Evolutionary conservation across 2,329 filamentous ascomycete species (phyloP).

Genomic region (Zarea fungicola): DNA sequence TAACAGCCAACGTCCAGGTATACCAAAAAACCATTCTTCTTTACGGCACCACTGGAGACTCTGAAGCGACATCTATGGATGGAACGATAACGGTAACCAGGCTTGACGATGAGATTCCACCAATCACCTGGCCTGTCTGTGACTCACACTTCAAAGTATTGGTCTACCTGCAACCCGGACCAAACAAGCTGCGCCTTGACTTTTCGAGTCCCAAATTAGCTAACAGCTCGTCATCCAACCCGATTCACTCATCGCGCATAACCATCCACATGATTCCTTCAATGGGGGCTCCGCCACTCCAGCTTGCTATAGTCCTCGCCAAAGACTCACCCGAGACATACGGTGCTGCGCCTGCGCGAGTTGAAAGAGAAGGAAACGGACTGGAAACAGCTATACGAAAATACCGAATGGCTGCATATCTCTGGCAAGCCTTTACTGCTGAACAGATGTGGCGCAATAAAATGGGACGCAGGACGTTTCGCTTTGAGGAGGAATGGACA

Average conservation of each 20-base stretch:
- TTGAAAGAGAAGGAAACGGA: conserved; percentile 74
- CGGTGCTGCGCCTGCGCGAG: conserved; percentile 71
- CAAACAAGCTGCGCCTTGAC: conserved; percentile 83
- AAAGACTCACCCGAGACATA: conserved; percentile 84
- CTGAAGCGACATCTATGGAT: conserved; percentile 62
- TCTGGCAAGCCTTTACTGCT: conserved; percentile 95
- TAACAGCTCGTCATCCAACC: conserved; percentile 60
- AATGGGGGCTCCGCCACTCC: conserved; percentile 72
- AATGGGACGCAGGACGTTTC: conserved; percentile 77
- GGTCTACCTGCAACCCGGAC: conserved; percentile 83
- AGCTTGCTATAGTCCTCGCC: conserved; percentile 80
- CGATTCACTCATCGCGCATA: conserved; percentile 72
- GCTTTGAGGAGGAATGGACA: conserved; percentile 94
- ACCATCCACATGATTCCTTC: conserved; percentile 83
- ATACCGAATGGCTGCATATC: conserved; percentile 89
- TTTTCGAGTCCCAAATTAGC: conserved; percentile 79
- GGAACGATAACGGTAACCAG: conserved; percentile 75
- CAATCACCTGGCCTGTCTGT: conserved; percentile 79
- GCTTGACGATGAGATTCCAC: conserved; percentile 78
- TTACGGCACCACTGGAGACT: conserved; percentile 74
- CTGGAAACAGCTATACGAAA: conserved; percentile 79
- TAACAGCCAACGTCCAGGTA: conserved; percentile 50
- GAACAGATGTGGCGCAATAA: conserved; percentile 93
- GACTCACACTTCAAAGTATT: conserved; percentile 89
- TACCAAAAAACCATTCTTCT: conserved; percentile 86